phyloP scores from a whole-genome alignment of 805 yeast species.

The Spathaspora sp. region DNA sequence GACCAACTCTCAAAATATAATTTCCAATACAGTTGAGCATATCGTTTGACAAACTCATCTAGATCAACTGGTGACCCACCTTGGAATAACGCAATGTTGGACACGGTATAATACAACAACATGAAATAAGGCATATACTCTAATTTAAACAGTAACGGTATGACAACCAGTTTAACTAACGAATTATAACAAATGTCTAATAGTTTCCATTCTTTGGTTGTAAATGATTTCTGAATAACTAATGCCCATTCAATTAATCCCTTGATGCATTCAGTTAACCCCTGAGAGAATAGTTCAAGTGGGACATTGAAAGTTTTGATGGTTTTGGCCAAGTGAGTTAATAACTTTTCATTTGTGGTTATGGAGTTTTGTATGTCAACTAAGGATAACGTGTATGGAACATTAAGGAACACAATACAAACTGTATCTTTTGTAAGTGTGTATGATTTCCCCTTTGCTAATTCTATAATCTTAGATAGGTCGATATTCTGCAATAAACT shows the following conservation, averaged over 20 bases:
- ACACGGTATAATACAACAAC: slow-evolving; percentile 10
- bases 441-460: slow-evolving; percentile 13
- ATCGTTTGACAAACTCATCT: not conserved
- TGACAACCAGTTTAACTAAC: slow-evolving; percentile 9
- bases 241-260: slow-evolving; percentile 28
- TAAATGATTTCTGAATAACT: slow-evolving; percentile 25
- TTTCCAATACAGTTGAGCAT: slow-evolving; percentile 17
- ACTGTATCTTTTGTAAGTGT: slow-evolving; percentile 11
- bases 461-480: slow-evolving; percentile 10
- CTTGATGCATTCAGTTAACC: slow-evolving; percentile 11
- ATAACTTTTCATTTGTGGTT: slow-evolving; percentile 11
- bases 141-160: not conserved
- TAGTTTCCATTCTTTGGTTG: slow-evolving; percentile 13
- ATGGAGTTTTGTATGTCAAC: slow-evolving; percentile 19
- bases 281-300: not conserved
- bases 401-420: slow-evolving; percentile 14
- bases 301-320: slow-evolving; percentile 12
- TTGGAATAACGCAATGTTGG: slow-evolving; percentile 5
- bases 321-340: slow-evolving; percentile 15
- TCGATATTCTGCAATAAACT: slow-evolving; percentile 11
- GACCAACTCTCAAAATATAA: slow-evolving; percentile 16
- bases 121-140: slow-evolving; percentile 17
- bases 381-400: slow-evolving; percentile 20
- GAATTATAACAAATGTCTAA: slow-evolving; percentile 4
- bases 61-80: not conserved